These are phyloP conservation scores for Ceratocystis alfenasii DNA, from an alignment of 2,329 filamentous ascomycete genomes.

Conservation along the genomic window DNA sequence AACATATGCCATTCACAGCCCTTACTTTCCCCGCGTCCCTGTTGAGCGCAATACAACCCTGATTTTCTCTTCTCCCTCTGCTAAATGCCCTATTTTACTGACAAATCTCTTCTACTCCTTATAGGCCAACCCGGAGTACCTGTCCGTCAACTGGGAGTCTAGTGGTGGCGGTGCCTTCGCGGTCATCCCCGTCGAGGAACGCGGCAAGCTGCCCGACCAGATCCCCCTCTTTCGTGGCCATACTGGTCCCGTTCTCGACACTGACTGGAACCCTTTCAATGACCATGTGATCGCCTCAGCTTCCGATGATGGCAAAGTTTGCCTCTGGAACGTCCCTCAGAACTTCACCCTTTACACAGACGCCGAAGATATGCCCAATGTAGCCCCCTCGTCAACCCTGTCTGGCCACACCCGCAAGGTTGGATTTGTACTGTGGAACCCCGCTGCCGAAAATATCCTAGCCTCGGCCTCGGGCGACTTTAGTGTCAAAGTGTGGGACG, in stretches of 20 bases:
- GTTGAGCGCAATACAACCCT: neutral
- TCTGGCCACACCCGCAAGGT: constrained; percentile 91
- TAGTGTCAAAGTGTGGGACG: constrained; percentile 91
- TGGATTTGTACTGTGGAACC: constrained; percentile 96
- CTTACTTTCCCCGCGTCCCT: neutral
- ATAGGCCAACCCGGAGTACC: constrained; percentile 87
- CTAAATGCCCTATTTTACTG: neutral
- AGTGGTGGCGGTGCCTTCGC: constrained; percentile 94
- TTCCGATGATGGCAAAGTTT: constrained; percentile 94
- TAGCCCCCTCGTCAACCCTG: constrained; percentile 69
- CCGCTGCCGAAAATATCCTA: constrained; percentile 86
- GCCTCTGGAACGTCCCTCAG: constrained; percentile 88
- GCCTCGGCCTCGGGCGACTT: constrained; percentile 92
- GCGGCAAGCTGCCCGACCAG: constrained; percentile 79
- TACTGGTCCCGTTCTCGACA: constrained; percentile 89
- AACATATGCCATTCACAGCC: neutral
- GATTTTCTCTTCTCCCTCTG: neutral
- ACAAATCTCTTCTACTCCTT: constrained; percentile 15
- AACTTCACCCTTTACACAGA: constrained; percentile 77
- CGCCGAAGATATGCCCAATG: constrained; percentile 69
- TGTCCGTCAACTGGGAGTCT: constrained; percentile 97
- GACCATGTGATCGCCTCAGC: constrained; percentile 84
- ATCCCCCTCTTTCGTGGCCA: constrained; percentile 93
- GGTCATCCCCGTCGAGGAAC: constrained; percentile 82
- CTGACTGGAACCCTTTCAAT: constrained; percentile 98